Conservation (phyloP, 2,329 filamentous ascomycete genomes). For the Aspergillus pseudoviridinutans region DNA sequence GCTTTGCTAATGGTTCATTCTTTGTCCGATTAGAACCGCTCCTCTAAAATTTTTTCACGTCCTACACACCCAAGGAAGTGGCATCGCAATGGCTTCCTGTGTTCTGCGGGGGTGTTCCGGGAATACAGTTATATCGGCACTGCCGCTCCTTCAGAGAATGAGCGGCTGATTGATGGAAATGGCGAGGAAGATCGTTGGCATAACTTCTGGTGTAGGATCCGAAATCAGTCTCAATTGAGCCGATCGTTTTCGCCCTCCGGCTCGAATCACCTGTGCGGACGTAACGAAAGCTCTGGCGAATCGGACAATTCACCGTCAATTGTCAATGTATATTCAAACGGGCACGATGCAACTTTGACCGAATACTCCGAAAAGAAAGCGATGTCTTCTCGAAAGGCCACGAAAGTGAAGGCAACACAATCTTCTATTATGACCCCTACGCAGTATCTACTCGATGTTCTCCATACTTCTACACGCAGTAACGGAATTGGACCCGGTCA, state of each 20-base stretch:
- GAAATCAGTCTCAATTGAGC: conserved; percentile 13
- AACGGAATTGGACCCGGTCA: conserved; percentile 4
- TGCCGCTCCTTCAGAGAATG: background rate
- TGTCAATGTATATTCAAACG: background rate
- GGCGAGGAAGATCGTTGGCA: conserved; percentile 6
- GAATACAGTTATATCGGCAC: background rate
- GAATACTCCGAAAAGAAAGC: background rate
- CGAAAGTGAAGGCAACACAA: background rate
- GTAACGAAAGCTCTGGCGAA: background rate
- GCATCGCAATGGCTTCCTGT: conserved; percentile 3
- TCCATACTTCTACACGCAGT: conserved; percentile 20
- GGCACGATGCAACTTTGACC: background rate
- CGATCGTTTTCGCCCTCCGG: conserved; percentile 3
- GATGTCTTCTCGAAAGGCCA: background rate
- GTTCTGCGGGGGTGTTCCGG: background rate
- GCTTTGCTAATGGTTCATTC: background rate
- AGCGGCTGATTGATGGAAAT: background rate
- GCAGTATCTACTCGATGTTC: conserved; percentile 27
- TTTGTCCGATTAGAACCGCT: conserved; percentile 4
- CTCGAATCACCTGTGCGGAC: background rate
- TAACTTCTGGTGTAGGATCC: conserved; percentile 12
- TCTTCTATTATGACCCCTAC: conserved; percentile 21
- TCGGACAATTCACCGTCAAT: background rate
- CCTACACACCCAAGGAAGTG: conserved; percentile 4
- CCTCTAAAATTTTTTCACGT: conserved; percentile 3